phyloP scores from a whole-genome alignment of 257 asterid species.

The Cynanchum wilfordii region DNA sequence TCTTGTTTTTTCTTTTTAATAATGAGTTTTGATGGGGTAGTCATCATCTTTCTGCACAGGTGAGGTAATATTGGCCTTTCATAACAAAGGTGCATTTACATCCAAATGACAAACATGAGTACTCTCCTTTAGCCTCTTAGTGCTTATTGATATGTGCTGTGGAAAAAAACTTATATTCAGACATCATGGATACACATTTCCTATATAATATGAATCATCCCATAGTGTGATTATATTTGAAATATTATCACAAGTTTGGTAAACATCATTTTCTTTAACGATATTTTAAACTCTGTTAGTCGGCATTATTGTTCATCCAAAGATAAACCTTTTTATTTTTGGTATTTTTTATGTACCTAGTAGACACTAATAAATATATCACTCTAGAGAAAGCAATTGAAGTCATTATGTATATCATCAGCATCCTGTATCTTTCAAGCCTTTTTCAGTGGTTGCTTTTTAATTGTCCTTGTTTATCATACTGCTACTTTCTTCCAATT shows the following conservation, averaged over 20 bases:
- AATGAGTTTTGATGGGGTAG: background rate
- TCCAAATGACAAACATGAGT: background rate
- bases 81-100: background rate
- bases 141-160: conserved; percentile 3
- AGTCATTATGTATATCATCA: background rate
- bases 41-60: background rate
- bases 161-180: background rate
- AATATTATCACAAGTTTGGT: conserved; percentile 20
- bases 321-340: background rate
- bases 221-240: background rate
- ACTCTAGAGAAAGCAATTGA: background rate
- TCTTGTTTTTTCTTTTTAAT: background rate
- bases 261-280: conserved; percentile 20
- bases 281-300: conserved; percentile 7
- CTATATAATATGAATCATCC: background rate
- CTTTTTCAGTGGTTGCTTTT: background rate
- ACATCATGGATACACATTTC: background rate
- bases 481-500: background rate
- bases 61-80: background rate
- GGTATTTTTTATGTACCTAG: conserved; percentile 1
- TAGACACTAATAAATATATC: background rate
- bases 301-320: conserved; percentile 1
- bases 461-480: background rate
- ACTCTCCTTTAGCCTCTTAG: background rate
- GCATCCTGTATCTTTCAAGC: background rate